Evolutionary conservation across 192 early-diverging fungal species (phyloP).

Genomic region (Podila minutissima): DNA sequence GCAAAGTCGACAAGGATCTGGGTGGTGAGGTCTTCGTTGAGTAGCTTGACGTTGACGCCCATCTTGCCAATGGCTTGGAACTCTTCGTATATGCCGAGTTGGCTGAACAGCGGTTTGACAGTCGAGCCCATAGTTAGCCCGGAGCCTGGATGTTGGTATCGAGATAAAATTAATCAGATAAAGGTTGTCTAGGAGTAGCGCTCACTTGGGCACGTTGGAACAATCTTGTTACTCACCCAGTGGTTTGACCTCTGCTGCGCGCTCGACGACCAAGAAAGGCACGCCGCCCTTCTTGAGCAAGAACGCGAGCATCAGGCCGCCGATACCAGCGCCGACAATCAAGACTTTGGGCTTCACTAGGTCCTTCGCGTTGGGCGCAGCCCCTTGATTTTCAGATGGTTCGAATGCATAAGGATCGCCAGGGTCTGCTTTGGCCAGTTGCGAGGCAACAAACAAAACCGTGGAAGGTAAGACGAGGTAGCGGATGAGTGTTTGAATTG

Average conservation of each 20-base stretch:
- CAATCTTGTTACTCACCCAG: background rate
- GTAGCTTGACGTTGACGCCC: background rate
- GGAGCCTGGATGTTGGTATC: background rate
- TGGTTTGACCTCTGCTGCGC: background rate
- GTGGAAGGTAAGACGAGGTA: no score
- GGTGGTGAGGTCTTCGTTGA: background rate
- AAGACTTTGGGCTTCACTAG: background rate
- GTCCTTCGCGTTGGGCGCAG: background rate
- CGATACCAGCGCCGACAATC: background rate
- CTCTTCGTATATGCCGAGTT: slow-evolving; percentile 11
- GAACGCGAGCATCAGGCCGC: background rate
- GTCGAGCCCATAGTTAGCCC: background rate
- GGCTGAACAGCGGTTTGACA: background rate
- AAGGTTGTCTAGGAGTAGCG: no score
- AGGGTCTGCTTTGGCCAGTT: no score
- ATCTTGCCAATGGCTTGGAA: background rate
- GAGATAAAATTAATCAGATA: background rate
- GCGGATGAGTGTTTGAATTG: no score
- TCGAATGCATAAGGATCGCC: background rate
- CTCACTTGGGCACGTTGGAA: no score
- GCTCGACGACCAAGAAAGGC: background rate
- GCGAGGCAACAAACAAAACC: no score
- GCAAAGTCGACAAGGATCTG: background rate
- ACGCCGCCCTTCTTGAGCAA: background rate
- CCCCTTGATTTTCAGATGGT: background rate